Percentiles rank a stretch among this genome's conserved stretches.
phyloP scores from a whole-genome alignment of 1,139 yeast genomes.

The Candida buenavistaensis region DNA sequence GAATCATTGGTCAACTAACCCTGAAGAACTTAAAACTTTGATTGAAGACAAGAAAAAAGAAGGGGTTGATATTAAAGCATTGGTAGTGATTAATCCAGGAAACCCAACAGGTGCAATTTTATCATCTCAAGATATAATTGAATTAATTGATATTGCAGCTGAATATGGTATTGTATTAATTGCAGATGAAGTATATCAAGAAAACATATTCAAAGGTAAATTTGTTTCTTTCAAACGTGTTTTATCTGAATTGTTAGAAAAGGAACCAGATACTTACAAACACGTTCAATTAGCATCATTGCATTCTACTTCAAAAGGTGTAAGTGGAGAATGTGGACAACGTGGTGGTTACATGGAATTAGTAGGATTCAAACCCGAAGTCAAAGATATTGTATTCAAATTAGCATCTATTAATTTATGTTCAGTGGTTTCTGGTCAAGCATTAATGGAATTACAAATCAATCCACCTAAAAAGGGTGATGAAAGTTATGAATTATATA shows the following conservation, averaged over 20 bases:
- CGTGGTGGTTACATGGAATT: constrained; percentile 98
- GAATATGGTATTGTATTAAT: constrained; percentile 80
- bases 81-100: constrained; percentile 96
- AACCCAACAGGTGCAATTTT: constrained; percentile 95
- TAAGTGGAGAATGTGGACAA: constrained; percentile 98
- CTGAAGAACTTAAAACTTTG: constrained; percentile 59
- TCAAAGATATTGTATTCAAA: constrained; percentile 71
- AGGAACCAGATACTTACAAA: constrained; percentile 54
- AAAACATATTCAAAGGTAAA: constrained; percentile 72
- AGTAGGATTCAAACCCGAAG: constrained; percentile 72
- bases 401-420: constrained; percentile 88
- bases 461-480: constrained; percentile 84
- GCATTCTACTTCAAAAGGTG: constrained; percentile 96
- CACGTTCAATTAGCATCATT: constrained; percentile 87
- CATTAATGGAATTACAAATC: constrained; percentile 86
- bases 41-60: constrained; percentile 51
- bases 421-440: constrained; percentile 94
- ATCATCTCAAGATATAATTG: constrained; percentile 61
- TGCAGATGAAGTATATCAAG: constrained; percentile 99
- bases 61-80: constrained; percentile 69
- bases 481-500: constrained; percentile 68
- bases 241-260: constrained; percentile 57
- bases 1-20: constrained; percentile 80
- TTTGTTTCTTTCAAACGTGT: constrained; percentile 70
- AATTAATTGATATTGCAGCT: constrained; percentile 76